phyloP scores from a whole-genome alignment of 768 basidiomycete species.

The Mrakia blollopis region DNA sequence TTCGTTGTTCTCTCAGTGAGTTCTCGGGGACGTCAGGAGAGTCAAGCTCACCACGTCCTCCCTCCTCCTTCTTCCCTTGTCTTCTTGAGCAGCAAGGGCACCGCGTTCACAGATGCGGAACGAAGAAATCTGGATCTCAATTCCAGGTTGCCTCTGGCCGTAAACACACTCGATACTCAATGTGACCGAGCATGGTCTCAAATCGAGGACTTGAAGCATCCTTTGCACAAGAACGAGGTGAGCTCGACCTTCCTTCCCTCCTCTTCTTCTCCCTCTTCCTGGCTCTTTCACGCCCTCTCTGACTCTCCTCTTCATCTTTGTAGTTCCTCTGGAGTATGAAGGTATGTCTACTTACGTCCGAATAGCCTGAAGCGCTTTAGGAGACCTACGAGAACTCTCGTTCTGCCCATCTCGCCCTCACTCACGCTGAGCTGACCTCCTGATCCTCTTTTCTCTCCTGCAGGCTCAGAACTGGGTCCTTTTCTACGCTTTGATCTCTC shows the following conservation, averaged over 20 bases:
- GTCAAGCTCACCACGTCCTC: background rate
- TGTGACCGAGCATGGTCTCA: slow-evolving; percentile 1
- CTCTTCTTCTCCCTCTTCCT: background rate
- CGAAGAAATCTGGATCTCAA: slow-evolving; percentile 18
- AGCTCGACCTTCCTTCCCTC: background rate
- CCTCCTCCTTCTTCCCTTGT: background rate
- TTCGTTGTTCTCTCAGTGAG: no score
- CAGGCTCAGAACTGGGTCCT: slow-evolving; percentile 46
- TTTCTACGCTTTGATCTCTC: slow-evolving; percentile 64
- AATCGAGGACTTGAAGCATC: background rate
- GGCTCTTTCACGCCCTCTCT: background rate
- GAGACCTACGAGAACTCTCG: background rate
- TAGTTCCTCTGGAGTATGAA: no score
- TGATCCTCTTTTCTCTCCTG: background rate
- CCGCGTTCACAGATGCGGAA: slow-evolving; percentile 22
- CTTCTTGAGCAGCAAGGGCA: slow-evolving; percentile 19
- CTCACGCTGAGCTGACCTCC: background rate
- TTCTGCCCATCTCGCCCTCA: background rate
- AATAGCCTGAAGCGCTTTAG: no score
- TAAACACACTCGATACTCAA: slow-evolving; percentile 16
- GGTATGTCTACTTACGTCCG: no score
- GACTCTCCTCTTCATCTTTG: no score
- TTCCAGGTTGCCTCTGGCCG: background rate
- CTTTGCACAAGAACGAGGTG: background rate
- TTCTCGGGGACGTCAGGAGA: background rate